Percentiles rank a stretch among this genome's conserved stretches.
These are phyloP conservation scores for Hippophae rhamnoides DNA, from an alignment of 306 rosid species.

Conservation along the genomic window DNA sequence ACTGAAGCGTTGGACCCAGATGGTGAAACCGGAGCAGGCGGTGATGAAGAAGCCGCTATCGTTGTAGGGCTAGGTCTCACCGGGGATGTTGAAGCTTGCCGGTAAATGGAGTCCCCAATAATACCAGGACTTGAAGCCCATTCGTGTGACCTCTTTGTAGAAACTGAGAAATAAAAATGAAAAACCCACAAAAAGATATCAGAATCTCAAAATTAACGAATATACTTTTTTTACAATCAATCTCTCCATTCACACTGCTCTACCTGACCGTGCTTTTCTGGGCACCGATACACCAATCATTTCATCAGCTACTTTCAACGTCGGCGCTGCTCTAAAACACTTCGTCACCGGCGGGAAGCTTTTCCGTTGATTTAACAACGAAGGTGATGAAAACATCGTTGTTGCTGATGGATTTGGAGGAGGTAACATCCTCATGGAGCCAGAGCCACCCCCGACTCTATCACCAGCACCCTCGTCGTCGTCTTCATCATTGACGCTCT, in stretches of 20 bases:
- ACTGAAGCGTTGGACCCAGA: slow-evolving; percentile 68
- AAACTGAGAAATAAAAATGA: slow-evolving; percentile 33
- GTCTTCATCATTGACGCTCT: slow-evolving; percentile 76
- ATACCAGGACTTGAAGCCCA: slow-evolving; percentile 61
- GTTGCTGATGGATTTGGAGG: slow-evolving; percentile 56
- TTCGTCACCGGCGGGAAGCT: slow-evolving; percentile 67
- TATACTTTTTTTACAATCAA: not conserved
- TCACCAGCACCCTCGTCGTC: slow-evolving; percentile 48
- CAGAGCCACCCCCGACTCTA: slow-evolving; percentile 28
- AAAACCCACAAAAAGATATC: not conserved
- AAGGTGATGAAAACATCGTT: slow-evolving; percentile 18
- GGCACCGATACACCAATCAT: slow-evolving; percentile 95
- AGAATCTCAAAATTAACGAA: slow-evolving; percentile 10
- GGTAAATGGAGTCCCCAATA: slow-evolving; percentile 48
- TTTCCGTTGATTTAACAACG: slow-evolving; percentile 57
- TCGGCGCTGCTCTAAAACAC: slow-evolving; percentile 57
- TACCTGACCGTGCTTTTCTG: slow-evolving; percentile 95
- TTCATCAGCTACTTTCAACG: slow-evolving; percentile 88
- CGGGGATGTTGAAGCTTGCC: slow-evolving; percentile 75
- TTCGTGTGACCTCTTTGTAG: slow-evolving; percentile 92
- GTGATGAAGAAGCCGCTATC: slow-evolving; percentile 19
- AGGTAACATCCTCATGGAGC: slow-evolving; percentile 81
- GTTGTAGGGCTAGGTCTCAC: slow-evolving; percentile 40
- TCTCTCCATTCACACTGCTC: slow-evolving; percentile 1
- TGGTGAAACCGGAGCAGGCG: slow-evolving; percentile 58